Conservation (phyloP, 1,284 basidiomycete species). For the Melampsora americana region DNA sequence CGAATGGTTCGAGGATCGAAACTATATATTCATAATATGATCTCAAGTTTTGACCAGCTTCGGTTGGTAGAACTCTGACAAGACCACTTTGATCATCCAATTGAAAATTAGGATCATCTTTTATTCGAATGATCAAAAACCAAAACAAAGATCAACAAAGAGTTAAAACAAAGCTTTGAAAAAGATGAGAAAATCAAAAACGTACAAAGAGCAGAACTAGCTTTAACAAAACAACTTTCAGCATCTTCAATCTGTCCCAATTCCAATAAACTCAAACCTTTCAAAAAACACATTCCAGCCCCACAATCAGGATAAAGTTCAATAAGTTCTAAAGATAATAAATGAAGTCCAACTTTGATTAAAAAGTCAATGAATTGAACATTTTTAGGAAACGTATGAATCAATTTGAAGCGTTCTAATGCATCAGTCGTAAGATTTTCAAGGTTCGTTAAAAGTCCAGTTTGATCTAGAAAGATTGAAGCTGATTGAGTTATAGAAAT, state of each 20-base stretch:
- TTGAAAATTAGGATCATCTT: conserved; percentile 41
- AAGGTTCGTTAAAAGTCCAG: conserved; percentile 19
- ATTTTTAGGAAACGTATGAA: conserved; percentile 34
- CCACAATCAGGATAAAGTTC: conserved; percentile 70
- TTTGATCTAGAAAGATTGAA: conserved; percentile 15
- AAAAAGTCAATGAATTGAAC: conserved; percentile 69
- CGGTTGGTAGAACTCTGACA: not conserved
- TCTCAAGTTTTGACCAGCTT: not conserved
- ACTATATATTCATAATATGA: conserved; percentile 29
- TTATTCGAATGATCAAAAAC: not conserved
- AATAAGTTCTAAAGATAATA: conserved; percentile 65
- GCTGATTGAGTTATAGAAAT: conserved; percentile 11
- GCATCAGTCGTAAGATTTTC: not conserved
- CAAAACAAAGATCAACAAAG: not conserved
- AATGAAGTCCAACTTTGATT: conserved; percentile 64
- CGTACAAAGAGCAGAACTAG: conserved; percentile 75
- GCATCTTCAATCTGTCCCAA: conserved; percentile 73
- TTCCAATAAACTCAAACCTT: conserved; percentile 66
- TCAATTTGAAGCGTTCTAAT: conserved; percentile 5
- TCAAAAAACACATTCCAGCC: conserved; percentile 70
- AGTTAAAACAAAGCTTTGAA: not conserved
- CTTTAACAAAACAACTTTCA: conserved; percentile 65
- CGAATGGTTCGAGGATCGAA: conserved; percentile 18
- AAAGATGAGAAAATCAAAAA: conserved; percentile 27
- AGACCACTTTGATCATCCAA: conserved; percentile 40